These are phyloP conservation scores for Tetracladium marchalianum DNA, from an alignment of 495 filamentous ascomycete genomes.

Conservation along the genomic window DNA sequence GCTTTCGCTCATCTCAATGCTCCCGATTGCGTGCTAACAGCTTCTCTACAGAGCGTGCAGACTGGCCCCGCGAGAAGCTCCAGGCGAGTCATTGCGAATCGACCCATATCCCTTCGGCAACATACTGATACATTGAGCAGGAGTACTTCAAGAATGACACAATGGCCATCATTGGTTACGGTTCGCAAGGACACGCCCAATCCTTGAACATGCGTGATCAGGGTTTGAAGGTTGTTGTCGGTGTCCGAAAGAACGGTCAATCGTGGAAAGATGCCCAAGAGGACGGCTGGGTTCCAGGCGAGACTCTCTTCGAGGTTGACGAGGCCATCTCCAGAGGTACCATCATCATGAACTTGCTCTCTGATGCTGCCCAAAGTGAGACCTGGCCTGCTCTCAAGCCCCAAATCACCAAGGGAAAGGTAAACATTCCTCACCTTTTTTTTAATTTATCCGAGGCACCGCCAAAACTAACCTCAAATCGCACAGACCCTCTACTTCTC, in stretches of 20 bases:
- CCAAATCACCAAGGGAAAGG: slow-evolving; percentile 95
- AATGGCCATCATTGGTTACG: slow-evolving; percentile 97
- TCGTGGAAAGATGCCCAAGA: slow-evolving; percentile 96
- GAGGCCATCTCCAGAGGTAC: slow-evolving; percentile 90
- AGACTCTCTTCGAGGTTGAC: slow-evolving; percentile 95
- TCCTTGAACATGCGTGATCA: slow-evolving; percentile 99
- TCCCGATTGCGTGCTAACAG: slow-evolving; percentile 5
- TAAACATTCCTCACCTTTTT: slow-evolving; percentile 26
- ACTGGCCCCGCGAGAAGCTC: slow-evolving; percentile 98
- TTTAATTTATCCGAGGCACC: background rate
- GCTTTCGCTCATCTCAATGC: slow-evolving; percentile 2
- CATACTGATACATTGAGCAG: slow-evolving; percentile 31
- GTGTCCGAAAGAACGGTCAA: slow-evolving; percentile 94
- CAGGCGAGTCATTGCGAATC: slow-evolving; percentile 47
- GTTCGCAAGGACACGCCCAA: slow-evolving; percentile 96
- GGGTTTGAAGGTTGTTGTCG: slow-evolving; percentile 95
- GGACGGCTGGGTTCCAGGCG: slow-evolving; percentile 96
- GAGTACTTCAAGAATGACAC: slow-evolving; percentile 99
- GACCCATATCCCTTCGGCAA: slow-evolving; percentile 1
- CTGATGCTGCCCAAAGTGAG: slow-evolving; percentile 93
- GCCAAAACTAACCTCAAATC: slow-evolving; percentile 11
- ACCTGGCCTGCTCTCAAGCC: slow-evolving; percentile 98
- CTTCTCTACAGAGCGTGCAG: slow-evolving; percentile 65
- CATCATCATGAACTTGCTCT: slow-evolving; percentile 98
- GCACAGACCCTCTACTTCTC: slow-evolving; percentile 95